Evolutionary conservation across 495 filamentous ascomycete genomes (phyloP).

Genomic region (Aspergillus sclerotioniger): DNA sequence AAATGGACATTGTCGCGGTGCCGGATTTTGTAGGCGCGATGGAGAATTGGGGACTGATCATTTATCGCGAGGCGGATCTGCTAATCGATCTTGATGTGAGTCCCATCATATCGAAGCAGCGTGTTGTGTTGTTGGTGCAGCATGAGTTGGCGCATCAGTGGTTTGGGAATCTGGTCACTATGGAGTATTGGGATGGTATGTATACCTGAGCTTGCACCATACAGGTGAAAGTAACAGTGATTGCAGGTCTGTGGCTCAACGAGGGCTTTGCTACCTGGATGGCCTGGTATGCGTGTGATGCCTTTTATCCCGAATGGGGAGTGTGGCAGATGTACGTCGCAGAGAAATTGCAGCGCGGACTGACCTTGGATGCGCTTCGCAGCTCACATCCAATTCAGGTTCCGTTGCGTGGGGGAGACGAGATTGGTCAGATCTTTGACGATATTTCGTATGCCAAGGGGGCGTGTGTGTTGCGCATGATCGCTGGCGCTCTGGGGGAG

Average conservation of each 20-base stretch:
- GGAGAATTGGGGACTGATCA: constrained; percentile 99
- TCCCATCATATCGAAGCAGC: constrained; percentile 82
- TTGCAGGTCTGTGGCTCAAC: constrained; percentile 75
- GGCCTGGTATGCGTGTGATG: constrained; percentile 58
- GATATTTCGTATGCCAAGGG: constrained; percentile 98
- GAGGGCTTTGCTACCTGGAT: constrained; percentile 97
- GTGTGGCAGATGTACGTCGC: constrained; percentile 94
- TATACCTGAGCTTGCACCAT: too few species aligned
- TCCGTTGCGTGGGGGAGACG: constrained; percentile 88
- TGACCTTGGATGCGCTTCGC: constrained; percentile 83
- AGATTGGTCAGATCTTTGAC: constrained; percentile 99
- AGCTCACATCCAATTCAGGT: constrained; percentile 98
- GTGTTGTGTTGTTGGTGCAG: constrained; percentile 90
- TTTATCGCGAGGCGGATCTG: constrained; percentile 88
- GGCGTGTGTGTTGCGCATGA: constrained; percentile 93
- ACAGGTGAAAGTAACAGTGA: too few species aligned
- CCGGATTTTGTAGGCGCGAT: constrained; percentile 96
- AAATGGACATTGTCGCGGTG: constrained; percentile 99
- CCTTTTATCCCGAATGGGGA: constrained; percentile 97
- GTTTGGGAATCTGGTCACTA: constrained; percentile 98
- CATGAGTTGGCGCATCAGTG: constrained; percentile 98
- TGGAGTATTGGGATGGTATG: constrained; percentile 96
- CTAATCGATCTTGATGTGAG: constrained; percentile 89
- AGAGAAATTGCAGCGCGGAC: constrained; percentile 82
- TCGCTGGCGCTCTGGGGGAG: constrained; percentile 91